Base-by-base conservation (phyloP, 2,329 filamentous ascomycete species). In the Phyllosticta capitalensis region DNA sequence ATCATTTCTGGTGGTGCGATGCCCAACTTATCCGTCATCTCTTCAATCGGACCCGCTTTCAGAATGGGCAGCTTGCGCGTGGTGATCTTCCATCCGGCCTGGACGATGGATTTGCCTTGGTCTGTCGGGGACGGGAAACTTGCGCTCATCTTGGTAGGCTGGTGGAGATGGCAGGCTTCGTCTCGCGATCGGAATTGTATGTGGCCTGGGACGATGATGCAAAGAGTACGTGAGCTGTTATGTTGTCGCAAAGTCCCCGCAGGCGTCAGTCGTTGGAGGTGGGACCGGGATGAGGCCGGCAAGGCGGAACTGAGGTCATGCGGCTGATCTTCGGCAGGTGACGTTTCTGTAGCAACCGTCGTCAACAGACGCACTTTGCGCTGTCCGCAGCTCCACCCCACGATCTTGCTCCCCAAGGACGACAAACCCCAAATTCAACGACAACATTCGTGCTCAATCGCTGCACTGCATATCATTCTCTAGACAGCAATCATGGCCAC, bases 1-100 rank as follows among this genome's bases (percentile, higher is more conserved):
- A 99, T 99, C 94, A 99, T 99, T 77, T 99, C 94, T 9, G 94
- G 94, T 49, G 92, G 84, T 19, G 92, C 85, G 69, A 99, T 96
- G 28, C 86, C 86, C 58, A 99, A 81, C 63, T 83, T 84, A 60
- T 81, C 79, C 49, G 86, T 86, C 84, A 99, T 89, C 45, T 83
- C 83, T 69, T 96, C 91, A 69, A 99, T 97, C 55, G 91, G 89
- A 5, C 83, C 88, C 52, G 92, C 85, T 74, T 96, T 96, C 66
- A 95, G 88, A 73, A 99, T 99, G 63, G 94, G 94, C 55, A 94
- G 85, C 78, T 96, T 96, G 71, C 90, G 88, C 58, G 89, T 89
- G 26, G 83, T 83, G 72, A 97, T 86, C 67, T 78, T 82, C 79
- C 92, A 95, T 67, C 80, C 81, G 30, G 67, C 63, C 54, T 71